Base-by-base conservation (phyloP, 129 eudicot species). In the Centaurea solstitialis region DNA sequence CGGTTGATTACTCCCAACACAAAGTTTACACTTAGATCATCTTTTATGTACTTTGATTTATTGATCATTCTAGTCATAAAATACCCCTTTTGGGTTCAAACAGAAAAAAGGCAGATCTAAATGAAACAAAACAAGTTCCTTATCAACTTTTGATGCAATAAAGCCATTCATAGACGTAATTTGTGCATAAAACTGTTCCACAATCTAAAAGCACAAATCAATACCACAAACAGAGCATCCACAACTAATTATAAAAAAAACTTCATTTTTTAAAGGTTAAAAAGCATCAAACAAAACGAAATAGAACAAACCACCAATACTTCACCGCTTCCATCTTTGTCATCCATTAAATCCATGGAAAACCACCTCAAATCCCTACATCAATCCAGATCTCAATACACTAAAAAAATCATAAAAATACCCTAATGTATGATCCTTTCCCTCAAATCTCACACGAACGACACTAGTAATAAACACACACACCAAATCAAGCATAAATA, bases 311-410 rank as follows among this genome's bases (percentile, higher is more conserved):
- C 65, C 22, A 57, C 17, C 65, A 57, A 21, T 57, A 57, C 65
- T 57, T 5, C 65, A 57, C 23, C 65, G n/a, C 65, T 69, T 39
- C 20, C 75, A 70, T 8, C 57, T 1, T 13, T 70, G 37, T 38
- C 50, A 39, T 71, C 75, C 43, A 57, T 57, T 17, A 17, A 57
- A 5, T n/a, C 1, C 65, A n/a, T 5, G 38, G 28, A 73, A 72
- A 41, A 41, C 20, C 33, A 41, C 5, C 37, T 22, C 3, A 39
- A 39, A 38, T 7, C n/a, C 43, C 38, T 50, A 13, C 71, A 61
- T 38, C 79, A 20, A 75, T 76, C 57, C 70, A 15, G 37, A 62
- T 76, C 72, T 15, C 9, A 76, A 62, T 17, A 57, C 7, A 57
- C 65, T 5, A 47, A 12, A 47, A 11, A 2, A 11, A 11, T 0